A percentile compares a stretch with the other conserved stretches of the same genome.
phyloP scores from a whole-genome alignment of 2,329 filamentous ascomycete species.

The Fusarium haematococcum region DNA sequence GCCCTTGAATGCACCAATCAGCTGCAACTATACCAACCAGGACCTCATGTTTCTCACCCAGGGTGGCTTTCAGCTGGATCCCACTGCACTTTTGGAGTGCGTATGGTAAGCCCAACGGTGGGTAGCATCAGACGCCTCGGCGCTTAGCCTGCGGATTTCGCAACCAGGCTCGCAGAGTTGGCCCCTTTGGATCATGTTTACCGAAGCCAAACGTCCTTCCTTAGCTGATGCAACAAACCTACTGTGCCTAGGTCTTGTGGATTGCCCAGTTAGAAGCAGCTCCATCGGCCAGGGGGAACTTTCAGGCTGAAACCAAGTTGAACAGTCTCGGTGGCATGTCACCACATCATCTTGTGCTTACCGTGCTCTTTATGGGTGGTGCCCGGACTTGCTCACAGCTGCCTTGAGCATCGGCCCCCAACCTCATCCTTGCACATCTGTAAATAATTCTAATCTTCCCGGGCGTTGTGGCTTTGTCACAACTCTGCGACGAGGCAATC shows the following conservation, averaged over 20 bases:
- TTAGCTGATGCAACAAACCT: not conserved
- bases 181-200: not conserved
- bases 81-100: not conserved
- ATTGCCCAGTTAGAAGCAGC: not conserved
- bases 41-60: not conserved
- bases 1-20: not conserved
- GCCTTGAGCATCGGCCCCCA: not conserved
- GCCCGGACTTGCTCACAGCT: not conserved
- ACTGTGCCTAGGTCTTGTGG: not conserved
- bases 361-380: not conserved
- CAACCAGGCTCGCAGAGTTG: not conserved
- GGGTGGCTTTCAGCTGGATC: not conserved
- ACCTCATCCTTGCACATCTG: not conserved
- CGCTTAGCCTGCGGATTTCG: not conserved
- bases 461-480: not conserved
- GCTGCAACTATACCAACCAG: not conserved
- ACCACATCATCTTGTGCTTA: not conserved
- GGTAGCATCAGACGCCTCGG: not conserved
- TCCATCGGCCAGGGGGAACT: not conserved
- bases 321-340: not conserved
- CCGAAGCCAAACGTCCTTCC: not conserved
- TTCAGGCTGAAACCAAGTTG: not conserved
- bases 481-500: not conserved
- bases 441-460: not conserved
- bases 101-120: not conserved